phyloP scores from a whole-genome alignment of 2,329 filamentous ascomycete genomes.

The Zalaria sp. region DNA sequence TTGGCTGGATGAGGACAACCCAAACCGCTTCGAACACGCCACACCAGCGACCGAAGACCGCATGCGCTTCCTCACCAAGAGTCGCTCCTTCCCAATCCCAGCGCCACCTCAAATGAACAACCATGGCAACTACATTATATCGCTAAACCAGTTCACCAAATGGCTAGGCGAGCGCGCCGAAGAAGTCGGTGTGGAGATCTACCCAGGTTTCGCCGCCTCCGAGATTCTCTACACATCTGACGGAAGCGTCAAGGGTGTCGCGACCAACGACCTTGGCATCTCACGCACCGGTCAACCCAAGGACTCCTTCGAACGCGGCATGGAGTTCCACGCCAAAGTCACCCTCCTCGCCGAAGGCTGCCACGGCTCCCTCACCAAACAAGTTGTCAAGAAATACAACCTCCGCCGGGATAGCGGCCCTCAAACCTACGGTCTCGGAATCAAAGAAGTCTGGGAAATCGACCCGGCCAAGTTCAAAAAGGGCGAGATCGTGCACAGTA shows the following conservation, averaged over 20 bases:
- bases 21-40: constrained; percentile 71
- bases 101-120: constrained; percentile 96
- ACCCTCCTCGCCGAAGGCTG: constrained; percentile 92
- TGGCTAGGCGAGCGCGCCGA: constrained; percentile 97
- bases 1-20: constrained; percentile 83
- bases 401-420: constrained; percentile 76
- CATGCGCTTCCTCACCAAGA: constrained; percentile 91
- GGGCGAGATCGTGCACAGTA: constrained; percentile 72
- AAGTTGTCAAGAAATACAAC: constrained; percentile 89
- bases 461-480: constrained; percentile 82
- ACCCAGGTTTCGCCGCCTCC: constrained; percentile 87
- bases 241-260: constrained; percentile 82
- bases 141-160: constrained; percentile 84
- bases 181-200: constrained; percentile 89
- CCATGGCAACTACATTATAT: constrained; percentile 94
- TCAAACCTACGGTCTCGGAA: constrained; percentile 85
- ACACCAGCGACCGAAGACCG: constrained; percentile 73
- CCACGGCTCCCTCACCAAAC: constrained; percentile 88
- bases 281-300: constrained; percentile 71
- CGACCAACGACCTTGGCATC: constrained; percentile 88
- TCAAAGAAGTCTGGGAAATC: constrained; percentile 98
- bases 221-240: constrained; percentile 80
- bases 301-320: constrained; percentile 84
- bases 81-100: constrained; percentile 62
- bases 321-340: constrained; percentile 91